Evolutionary conservation across 2,329 filamentous ascomycete genomes (phyloP), one percentile per base, ranked within the genome.

Genomic region (Arthrobotrys sphaeroides): DNA sequence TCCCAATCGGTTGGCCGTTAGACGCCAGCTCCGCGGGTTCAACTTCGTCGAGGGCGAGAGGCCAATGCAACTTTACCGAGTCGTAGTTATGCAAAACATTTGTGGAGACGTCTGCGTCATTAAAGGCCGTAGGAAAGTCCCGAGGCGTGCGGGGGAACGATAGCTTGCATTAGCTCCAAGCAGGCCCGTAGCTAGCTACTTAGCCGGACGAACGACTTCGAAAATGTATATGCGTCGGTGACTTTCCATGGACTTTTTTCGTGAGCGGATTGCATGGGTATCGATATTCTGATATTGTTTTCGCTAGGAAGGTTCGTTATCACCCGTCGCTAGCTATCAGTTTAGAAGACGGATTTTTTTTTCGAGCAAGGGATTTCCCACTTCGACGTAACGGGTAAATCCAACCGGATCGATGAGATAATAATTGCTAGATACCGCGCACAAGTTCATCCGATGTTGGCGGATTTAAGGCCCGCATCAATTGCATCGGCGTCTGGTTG

Each of bases 401-500:
- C 55, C 43, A 68, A 20, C 43, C 62, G 61, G 55, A 26, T 59
- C 22, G 72, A 33, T 65, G 57, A 59, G 55, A 59, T 64, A 69
- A 65, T 64, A 36, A 28, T 38, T 20, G 10, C 62, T 51, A 36
- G 40, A 59, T 40, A 28, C n/a, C 51, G 61, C 53, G 22, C n/a
- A 67, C 53, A 36, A 67, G 70, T 74, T 75, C 72, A 69, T 75
- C 72, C 72, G 72, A 75, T 69, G 64, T 75, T 75, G 64, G 72
- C 72, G 72, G 72, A 75, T 75, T 75, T 75, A 75, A 75, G 70
- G 47, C 36, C 62, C 45, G 53, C 31, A 47, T 62, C 9, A 38
- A 53, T 47, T 57, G 28, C 36, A 18, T 18, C 26, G 24, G 13
- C 3, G 18, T 49, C 28, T 12, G 2, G 64, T 64, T 45, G 45